These are phyloP conservation scores for Oryza meridionalis DNA, from an alignment of 176 grass and related monocot species.

Conservation along the genomic window DNA sequence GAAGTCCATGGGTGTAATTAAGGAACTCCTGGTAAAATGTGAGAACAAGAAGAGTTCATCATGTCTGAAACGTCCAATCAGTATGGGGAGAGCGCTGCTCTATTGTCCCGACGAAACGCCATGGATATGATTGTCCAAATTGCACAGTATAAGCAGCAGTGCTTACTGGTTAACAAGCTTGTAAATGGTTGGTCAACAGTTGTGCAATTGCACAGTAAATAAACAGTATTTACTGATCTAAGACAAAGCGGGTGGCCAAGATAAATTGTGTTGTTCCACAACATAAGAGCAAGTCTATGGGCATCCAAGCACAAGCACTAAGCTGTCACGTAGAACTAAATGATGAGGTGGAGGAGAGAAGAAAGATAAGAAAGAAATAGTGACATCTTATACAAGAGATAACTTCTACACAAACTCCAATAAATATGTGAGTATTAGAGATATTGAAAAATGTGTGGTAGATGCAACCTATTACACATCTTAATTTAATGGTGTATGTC, in stretches of 20 bases:
- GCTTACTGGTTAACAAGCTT: not conserved
- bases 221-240: not conserved
- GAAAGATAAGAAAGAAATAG: too few relatives aligned
- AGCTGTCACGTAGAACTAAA: too few relatives aligned
- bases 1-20: not conserved
- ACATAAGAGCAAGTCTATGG: too few relatives aligned
- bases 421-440: too few relatives aligned
- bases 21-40: not conserved
- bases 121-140: not conserved
- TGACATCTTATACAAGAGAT: too few relatives aligned
- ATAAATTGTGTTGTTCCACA: not conserved
- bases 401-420: too few relatives aligned
- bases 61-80: not conserved
- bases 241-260: not conserved
- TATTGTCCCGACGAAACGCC: not conserved
- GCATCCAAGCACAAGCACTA: too few relatives aligned
- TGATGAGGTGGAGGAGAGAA: too few relatives aligned
- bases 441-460: too few relatives aligned
- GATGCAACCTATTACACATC: too few relatives aligned
- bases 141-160: not conserved
- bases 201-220: not conserved
- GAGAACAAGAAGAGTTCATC: not conserved
- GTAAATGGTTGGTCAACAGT: not conserved
- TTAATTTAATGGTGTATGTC: too few relatives aligned
- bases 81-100: not conserved